Conservation (phyloP, 2,329 filamentous ascomycete species). For the Pezicula neosporulosa region DNA sequence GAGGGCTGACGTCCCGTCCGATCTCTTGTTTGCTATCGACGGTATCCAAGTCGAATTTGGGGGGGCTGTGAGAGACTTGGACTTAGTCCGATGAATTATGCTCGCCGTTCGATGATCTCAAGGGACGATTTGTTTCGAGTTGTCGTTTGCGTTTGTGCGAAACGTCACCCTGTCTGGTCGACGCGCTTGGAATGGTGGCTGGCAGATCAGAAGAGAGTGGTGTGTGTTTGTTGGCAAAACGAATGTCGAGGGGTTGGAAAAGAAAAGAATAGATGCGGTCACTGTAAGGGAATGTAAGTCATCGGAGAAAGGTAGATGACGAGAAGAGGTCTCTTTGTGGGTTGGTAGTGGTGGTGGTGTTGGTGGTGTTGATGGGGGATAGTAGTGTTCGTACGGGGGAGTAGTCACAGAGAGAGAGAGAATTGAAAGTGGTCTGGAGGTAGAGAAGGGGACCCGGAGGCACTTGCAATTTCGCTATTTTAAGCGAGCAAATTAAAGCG, state of each 20-base stretch:
- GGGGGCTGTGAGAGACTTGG: neutral
- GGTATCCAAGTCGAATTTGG: neutral
- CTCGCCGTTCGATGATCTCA: slow-evolving; percentile 1
- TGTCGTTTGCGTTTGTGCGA: slow-evolving; percentile 12
- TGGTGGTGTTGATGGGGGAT: neutral
- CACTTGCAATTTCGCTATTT: too few species aligned
- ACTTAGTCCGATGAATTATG: neutral
- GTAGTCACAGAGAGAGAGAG: too few species aligned
- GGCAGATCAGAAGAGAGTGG: neutral
- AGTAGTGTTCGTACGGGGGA: too few species aligned
- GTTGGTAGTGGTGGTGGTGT: neutral
- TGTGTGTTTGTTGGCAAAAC: slow-evolving; percentile 12
- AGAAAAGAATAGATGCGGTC: slow-evolving; percentile 1
- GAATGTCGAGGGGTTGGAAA: slow-evolving; percentile 8
- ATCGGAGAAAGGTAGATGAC: slow-evolving; percentile 9
- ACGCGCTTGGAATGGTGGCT: neutral
- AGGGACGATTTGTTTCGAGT: slow-evolving; percentile 8
- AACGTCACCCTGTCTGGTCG: slow-evolving; percentile 8
- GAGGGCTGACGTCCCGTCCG: neutral
- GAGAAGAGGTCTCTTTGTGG: neutral
- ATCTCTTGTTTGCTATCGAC: too few species aligned
- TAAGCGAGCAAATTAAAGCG: too few species aligned
- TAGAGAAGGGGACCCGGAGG: too few species aligned
- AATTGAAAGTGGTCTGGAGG: too few species aligned
- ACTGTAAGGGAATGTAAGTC: slow-evolving; percentile 12